Percentiles rank a stretch among this genome's conserved stretches.
Conservation (phyloP, 257 asterid species). For the Verbascum thapsus region DNA sequence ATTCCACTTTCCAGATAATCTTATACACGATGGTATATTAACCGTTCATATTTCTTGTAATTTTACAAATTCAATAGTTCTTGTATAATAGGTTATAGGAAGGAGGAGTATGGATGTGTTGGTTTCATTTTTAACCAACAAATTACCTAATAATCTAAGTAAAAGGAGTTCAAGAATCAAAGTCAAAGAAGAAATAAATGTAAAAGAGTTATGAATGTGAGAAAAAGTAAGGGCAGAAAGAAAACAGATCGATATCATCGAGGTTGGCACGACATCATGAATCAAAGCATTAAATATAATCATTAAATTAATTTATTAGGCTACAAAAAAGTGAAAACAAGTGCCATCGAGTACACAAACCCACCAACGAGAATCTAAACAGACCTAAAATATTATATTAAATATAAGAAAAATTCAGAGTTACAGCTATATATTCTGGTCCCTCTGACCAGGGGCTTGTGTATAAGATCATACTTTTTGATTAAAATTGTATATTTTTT, state of each 20-base stretch:
- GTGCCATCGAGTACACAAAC: slow-evolving; percentile 56
- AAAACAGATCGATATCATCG: slow-evolving; percentile 45
- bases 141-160: background rate
- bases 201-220: background rate
- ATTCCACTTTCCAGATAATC: no score
- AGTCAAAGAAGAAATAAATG: background rate
- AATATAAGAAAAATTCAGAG: slow-evolving; percentile 24
- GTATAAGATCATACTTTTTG: background rate
- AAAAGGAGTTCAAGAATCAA: background rate
- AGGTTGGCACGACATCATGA: slow-evolving; percentile 48
- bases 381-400: slow-evolving; percentile 20
- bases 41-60: no score
- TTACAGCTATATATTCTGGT: slow-evolving; percentile 56
- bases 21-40: no score
- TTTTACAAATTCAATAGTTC: no score
- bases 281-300: background rate
- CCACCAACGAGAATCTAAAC: slow-evolving; percentile 44
- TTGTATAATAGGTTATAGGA: no score
- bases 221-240: background rate
- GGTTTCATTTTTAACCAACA: no score
- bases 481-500: background rate
- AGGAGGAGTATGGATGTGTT: no score
- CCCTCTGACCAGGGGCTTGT: slow-evolving; percentile 31
- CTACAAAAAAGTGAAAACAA: slow-evolving; percentile 22
- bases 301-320: slow-evolving; percentile 11